These are phyloP conservation scores for Pseudogymnoascus destructans DNA, from an alignment of 2,329 filamentous ascomycete genomes.

Conservation along the genomic window DNA sequence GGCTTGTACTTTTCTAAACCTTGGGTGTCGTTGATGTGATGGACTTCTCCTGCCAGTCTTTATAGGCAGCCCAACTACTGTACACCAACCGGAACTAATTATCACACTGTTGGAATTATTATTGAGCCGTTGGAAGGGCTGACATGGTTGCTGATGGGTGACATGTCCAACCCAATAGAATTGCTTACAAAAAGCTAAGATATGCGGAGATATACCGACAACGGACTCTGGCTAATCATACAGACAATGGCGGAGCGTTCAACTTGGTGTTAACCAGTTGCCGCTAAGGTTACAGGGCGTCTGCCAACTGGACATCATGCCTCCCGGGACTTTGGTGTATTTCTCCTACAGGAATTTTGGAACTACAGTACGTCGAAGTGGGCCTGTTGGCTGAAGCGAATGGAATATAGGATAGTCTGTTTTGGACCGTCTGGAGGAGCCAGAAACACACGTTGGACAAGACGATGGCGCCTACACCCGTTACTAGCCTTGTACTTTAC, in stretches of 20 bases:
- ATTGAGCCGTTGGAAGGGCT: not conserved
- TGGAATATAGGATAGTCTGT: constrained; percentile 4
- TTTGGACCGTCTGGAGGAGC: not conserved
- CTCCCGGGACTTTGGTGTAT: not conserved
- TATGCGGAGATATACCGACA: constrained; percentile 7
- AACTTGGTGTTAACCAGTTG: constrained; percentile 1
- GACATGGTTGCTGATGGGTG: not conserved
- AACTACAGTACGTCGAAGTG: constrained; percentile 3
- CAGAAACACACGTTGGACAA: not conserved
- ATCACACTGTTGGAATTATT: constrained; percentile 5
- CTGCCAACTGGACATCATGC: not conserved
- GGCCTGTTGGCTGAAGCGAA: not conserved
- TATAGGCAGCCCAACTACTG: constrained; percentile 3
- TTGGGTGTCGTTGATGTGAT: not conserved
- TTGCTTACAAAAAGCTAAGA: not conserved
- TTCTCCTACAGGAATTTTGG: constrained; percentile 3
- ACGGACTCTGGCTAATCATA: constrained; percentile 5
- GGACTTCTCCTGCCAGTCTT: not conserved
- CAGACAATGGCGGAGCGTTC: not conserved
- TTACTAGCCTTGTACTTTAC: constrained; percentile 1
- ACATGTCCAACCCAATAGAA: not conserved
- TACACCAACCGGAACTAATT: constrained; percentile 3
- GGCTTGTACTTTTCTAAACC: not conserved
- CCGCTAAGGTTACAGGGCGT: constrained; percentile 2
- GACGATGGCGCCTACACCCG: not conserved